phyloP scores from a whole-genome alignment of 202 grass and related monocot species.

The Panicum hallii region DNA sequence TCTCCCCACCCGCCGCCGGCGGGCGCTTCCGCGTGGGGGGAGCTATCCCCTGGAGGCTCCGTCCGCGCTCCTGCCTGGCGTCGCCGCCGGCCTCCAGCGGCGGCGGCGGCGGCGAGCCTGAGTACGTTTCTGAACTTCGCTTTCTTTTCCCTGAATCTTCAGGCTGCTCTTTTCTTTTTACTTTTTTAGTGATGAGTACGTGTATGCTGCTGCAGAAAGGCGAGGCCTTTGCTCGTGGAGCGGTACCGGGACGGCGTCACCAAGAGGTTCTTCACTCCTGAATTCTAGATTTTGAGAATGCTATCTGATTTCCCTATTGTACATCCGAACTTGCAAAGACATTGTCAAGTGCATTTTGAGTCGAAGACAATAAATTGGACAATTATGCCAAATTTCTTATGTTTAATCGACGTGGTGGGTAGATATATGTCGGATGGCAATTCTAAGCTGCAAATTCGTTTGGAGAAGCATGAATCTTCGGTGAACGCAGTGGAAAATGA shows the following conservation, averaged over 20 bases:
- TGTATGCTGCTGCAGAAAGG: slow-evolving; percentile 52
- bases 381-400: background rate
- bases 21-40: slow-evolving; percentile 42
- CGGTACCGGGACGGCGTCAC: slow-evolving; percentile 63
- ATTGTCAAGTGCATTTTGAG: slow-evolving; percentile 4
- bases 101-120: slow-evolving; percentile 33
- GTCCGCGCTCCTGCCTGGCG: background rate
- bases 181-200: background rate
- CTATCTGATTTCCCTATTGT: background rate
- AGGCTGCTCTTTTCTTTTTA: too few relatives aligned
- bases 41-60: slow-evolving; percentile 39
- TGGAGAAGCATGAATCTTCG: slow-evolving; percentile 44
- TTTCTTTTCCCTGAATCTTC: background rate
- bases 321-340: slow-evolving; percentile 9
- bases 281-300: slow-evolving; percentile 1
- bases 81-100: slow-evolving; percentile 25
- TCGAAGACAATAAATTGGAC: background rate
- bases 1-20: slow-evolving; percentile 45
- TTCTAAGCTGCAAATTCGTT: slow-evolving; percentile 52
- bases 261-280: slow-evolving; percentile 65
- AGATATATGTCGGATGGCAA: slow-evolving; percentile 65
- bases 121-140: slow-evolving; percentile 35
- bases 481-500: slow-evolving; percentile 39
- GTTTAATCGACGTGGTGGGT: slow-evolving; percentile 16
- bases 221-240: slow-evolving; percentile 63